Evolutionary conservation across 768 basidiomycete species (phyloP).

Genomic region (Tricholoma sp.): DNA sequence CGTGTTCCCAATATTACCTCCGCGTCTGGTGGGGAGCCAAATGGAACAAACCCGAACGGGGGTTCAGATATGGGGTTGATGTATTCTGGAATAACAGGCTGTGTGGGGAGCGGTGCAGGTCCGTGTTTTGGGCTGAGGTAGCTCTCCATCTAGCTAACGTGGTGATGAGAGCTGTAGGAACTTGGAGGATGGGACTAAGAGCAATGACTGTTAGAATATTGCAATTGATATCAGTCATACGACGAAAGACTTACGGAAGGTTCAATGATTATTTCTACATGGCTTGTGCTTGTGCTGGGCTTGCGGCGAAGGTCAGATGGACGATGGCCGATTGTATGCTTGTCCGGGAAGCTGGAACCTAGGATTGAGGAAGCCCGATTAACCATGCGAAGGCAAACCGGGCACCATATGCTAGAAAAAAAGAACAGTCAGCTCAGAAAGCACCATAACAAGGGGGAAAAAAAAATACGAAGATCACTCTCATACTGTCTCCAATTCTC

Average conservation of each 20-base stretch:
- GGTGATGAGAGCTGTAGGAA: neutral
- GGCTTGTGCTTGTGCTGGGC: conserved; percentile 8
- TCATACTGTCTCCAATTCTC: conserved; percentile 9
- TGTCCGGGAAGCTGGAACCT: conserved; percentile 3
- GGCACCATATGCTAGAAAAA: neutral
- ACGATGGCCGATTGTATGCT: neutral
- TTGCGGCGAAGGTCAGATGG: conserved; percentile 5
- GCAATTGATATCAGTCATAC: no score
- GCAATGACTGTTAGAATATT: neutral
- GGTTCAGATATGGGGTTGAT: no score
- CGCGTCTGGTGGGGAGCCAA: neutral
- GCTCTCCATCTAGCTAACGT: neutral
- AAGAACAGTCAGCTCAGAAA: no score
- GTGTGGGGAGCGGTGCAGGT: neutral
- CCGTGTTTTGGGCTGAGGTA: conserved; percentile 1
- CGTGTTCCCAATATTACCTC: neutral
- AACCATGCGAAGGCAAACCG: neutral
- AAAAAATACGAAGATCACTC: conserved; percentile 2
- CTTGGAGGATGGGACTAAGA: conserved; percentile 1
- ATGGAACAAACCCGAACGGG: neutral
- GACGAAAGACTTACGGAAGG: conserved; percentile 14
- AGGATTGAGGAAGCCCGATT: neutral
- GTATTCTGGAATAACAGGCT: neutral
- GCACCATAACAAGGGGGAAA: no score
- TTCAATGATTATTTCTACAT: conserved; percentile 7